phyloP scores from a whole-genome alignment of 1,284 basidiomycete genomes.

The Pseudozyma sp. region DNA sequence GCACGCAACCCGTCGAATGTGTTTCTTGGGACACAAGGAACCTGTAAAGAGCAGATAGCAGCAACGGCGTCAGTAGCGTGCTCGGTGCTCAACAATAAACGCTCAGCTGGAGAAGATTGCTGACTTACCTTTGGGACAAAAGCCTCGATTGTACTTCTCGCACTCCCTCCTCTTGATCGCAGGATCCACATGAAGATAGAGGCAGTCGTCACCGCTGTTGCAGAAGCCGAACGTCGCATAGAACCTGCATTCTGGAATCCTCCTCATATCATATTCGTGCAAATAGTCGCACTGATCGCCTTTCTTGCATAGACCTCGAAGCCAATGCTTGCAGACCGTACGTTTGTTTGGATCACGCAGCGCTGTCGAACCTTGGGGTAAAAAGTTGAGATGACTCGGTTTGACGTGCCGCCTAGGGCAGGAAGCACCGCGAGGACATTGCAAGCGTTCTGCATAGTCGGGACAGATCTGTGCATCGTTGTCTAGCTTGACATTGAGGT shows the following conservation, averaged over 20 bases:
- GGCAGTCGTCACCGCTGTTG: constrained; percentile 95
- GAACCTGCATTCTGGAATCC: constrained; percentile 99
- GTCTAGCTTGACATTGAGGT: constrained; percentile 89
- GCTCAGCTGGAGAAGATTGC: neutral
- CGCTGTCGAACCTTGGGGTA: constrained; percentile 26
- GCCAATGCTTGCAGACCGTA: constrained; percentile 96
- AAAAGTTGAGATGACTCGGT: constrained; percentile 48
- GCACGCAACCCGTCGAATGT: constrained; percentile 89
- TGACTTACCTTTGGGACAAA: constrained; percentile 74
- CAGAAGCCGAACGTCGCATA: constrained; percentile 98
- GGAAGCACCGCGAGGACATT: constrained; percentile 45
- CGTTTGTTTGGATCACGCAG: constrained; percentile 72
- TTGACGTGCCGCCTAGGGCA: constrained; percentile 57
- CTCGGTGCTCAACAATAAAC: neutral
- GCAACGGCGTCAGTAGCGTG: too few species aligned
- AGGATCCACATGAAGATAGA: constrained; percentile 97
- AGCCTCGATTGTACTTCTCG: constrained; percentile 93
- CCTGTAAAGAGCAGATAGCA: constrained; percentile 64
- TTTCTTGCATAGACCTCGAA: constrained; percentile 97
- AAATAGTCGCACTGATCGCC: constrained; percentile 98
- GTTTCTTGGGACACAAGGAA: constrained; percentile 89
- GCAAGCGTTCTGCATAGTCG: constrained; percentile 41
- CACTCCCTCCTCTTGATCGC: constrained; percentile 83
- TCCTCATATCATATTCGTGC: constrained; percentile 96
- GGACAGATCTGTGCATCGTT: constrained; percentile 75